These are phyloP conservation scores for Orobanche coerulescens DNA, from an alignment of 257 asterid genomes.

Conservation along the genomic window DNA sequence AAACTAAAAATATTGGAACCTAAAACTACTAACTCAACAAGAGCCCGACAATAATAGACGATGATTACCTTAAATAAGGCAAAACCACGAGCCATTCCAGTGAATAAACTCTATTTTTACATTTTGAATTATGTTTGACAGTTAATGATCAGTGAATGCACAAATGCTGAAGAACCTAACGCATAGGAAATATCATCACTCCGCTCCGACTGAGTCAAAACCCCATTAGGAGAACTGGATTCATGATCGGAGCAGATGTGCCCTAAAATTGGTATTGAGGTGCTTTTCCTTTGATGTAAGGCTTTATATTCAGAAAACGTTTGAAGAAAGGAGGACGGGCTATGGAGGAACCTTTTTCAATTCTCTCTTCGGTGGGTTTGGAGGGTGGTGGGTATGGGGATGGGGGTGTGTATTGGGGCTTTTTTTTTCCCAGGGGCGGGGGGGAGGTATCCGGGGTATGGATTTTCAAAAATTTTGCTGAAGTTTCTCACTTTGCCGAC, in stretches of 20 bases:
- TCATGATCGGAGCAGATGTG: neutral
- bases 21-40: neutral
- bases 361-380: no score
- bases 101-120: neutral
- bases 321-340: no score
- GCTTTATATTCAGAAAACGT: no score
- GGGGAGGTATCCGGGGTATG: neutral
- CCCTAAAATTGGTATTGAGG: constrained; percentile 10
- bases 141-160: neutral
- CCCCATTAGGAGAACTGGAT: neutral
- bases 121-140: neutral
- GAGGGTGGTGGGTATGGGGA: no score
- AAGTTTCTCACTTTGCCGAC: no score
- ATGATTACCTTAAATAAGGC: constrained; percentile 3
- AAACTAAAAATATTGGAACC: neutral
- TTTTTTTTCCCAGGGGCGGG: no score
- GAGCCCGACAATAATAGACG: neutral
- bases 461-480: neutral
- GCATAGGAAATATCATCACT: constrained; percentile 8
- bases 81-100: neutral
- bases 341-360: no score
- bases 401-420: no score
- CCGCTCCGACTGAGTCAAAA: neutral
- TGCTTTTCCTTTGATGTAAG: neutral
- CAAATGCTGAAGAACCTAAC: neutral